Evolutionary conservation across 352 stramenopile genomes (phyloP).

Genomic region (Phytophthora cajani): DNA sequence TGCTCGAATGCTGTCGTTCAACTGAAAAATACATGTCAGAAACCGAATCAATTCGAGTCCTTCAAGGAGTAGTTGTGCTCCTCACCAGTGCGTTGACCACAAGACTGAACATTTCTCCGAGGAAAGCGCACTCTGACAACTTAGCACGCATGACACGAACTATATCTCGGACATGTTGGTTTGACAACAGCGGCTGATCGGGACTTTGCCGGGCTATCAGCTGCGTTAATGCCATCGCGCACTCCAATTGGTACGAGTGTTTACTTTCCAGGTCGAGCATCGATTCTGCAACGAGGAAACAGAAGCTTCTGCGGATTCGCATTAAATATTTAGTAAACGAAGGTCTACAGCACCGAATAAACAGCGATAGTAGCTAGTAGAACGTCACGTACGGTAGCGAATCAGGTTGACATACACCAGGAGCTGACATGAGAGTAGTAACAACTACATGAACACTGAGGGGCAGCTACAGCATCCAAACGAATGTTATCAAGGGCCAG

Average conservation of each 20-base stretch:
- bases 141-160: constrained; percentile 36
- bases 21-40: constrained; percentile 13
- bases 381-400: constrained; percentile 16
- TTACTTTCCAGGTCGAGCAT: constrained; percentile 17
- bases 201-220: constrained; percentile 17
- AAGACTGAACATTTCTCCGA: constrained; percentile 24
- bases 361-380: background rate
- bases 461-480: constrained; percentile 11
- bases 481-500: background rate
- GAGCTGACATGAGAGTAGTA: constrained; percentile 9
- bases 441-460: constrained; percentile 8
- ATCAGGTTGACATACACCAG: background rate
- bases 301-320: constrained; percentile 2
- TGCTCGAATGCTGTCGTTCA: constrained; percentile 21
- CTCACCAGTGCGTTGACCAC: constrained; percentile 30
- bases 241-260: constrained; percentile 15
- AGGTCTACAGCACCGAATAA: too few species aligned
- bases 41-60: background rate
- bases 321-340: background rate
- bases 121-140: constrained; percentile 23
- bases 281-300: constrained; percentile 14
- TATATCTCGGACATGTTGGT: constrained; percentile 29
- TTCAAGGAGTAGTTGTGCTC: background rate
- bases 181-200: constrained; percentile 13
- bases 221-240: constrained; percentile 9